Percentiles rank a stretch among this genome's conserved stretches.
phyloP scores from a whole-genome alignment of 139 green algal genomes.

The Mychonastes homosphaera region DNA sequence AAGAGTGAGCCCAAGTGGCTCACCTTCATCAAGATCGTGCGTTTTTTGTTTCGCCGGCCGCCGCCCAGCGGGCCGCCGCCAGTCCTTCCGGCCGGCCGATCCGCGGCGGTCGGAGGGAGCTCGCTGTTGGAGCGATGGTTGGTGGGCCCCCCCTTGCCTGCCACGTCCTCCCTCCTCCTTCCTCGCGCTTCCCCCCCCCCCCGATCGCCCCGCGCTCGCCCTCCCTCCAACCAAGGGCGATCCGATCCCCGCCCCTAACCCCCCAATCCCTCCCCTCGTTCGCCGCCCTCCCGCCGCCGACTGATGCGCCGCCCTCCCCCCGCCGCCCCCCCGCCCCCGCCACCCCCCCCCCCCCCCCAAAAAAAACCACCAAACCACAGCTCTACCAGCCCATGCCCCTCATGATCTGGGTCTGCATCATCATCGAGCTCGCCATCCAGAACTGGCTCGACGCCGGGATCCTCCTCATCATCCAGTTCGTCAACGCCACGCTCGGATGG shows the following conservation, averaged over 20 bases:
- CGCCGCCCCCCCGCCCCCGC: background rate
- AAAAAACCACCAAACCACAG: too few relatives aligned
- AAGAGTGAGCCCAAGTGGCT: slow-evolving; percentile 49
- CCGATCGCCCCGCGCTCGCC: background rate
- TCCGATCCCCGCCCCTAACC: too few relatives aligned
- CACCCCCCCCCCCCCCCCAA: background rate
- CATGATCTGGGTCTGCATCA: slow-evolving; percentile 84
- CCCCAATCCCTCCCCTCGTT: background rate
- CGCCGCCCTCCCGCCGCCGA: too few relatives aligned
- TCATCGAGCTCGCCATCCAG: slow-evolving; percentile 60
- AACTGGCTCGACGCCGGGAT: slow-evolving; percentile 61
- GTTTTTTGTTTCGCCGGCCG: slow-evolving; percentile 10
- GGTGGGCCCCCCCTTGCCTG: too few relatives aligned
- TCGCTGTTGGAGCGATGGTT: too few relatives aligned
- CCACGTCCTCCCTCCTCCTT: too few relatives aligned
- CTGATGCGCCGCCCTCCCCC: too few relatives aligned
- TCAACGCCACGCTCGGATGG: slow-evolving; percentile 71
- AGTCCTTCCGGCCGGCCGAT: background rate
- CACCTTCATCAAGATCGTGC: slow-evolving; percentile 42
- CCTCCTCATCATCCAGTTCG: slow-evolving; percentile 69
- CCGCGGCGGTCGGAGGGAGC: background rate
- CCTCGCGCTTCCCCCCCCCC: background rate
- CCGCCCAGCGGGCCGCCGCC: background rate
- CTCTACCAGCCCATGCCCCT: slow-evolving; percentile 73
- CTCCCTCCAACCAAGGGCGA: background rate